Conservation (phyloP, 1,284 basidiomycete species). For the Tremellales sp. region DNA sequence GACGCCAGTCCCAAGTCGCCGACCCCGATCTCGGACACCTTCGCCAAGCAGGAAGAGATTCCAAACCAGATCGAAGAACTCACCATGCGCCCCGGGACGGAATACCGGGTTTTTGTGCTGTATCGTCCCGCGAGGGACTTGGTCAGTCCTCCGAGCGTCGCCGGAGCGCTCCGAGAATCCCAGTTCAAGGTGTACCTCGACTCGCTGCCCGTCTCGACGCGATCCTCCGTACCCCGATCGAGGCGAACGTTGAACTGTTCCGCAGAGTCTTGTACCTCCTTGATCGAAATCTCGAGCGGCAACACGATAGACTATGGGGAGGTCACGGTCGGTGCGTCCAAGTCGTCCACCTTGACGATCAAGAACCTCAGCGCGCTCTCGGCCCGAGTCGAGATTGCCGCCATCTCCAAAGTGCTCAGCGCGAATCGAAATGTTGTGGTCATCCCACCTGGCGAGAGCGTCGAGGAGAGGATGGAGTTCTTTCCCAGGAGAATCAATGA, state of each 20-base stretch:
- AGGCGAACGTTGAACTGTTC: slow-evolving; percentile 47
- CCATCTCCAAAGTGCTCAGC: slow-evolving; percentile 53
- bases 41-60: slow-evolving; percentile 21
- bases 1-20: slow-evolving; percentile 2
- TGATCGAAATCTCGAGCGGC: slow-evolving; percentile 48
- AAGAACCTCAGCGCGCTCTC: slow-evolving; percentile 50
- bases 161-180: slow-evolving; percentile 46
- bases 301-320: slow-evolving; percentile 51
- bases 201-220: slow-evolving; percentile 34
- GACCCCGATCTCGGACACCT: slow-evolving; percentile 13
- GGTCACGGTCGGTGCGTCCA: slow-evolving; percentile 52
- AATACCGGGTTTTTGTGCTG: slow-evolving; percentile 52
- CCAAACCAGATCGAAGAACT: slow-evolving; percentile 52
- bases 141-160: slow-evolving; percentile 33
- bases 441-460: slow-evolving; percentile 50
- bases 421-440: slow-evolving; percentile 52
- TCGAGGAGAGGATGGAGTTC: slow-evolving; percentile 52
- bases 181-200: slow-evolving; percentile 52
- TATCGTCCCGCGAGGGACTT: slow-evolving; percentile 48
- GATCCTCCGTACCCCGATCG: slow-evolving; percentile 12
- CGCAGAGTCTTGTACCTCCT: slow-evolving; percentile 51
- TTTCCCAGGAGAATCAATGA: slow-evolving; percentile 54
- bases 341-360: slow-evolving; percentile 48
- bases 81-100: slow-evolving; percentile 52
- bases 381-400: slow-evolving; percentile 52